A percentile compares a stretch with the other conserved stretches of the same genome.
Evolutionary conservation across 495 filamentous ascomycete genomes (phyloP).

Genomic region (Podospora appendiculata): DNA sequence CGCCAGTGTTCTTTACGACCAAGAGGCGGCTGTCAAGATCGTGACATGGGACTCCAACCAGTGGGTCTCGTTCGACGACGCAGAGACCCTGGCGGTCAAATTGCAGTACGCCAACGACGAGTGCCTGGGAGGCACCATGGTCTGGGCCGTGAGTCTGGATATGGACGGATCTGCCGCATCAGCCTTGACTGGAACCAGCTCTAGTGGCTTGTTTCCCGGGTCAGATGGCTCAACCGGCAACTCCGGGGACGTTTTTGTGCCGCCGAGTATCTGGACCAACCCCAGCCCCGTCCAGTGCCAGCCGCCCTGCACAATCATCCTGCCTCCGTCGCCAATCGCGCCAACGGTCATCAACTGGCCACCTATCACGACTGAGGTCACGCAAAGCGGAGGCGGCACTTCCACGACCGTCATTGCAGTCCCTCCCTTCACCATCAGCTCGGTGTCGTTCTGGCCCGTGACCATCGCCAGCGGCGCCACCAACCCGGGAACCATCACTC

Average conservation of each 20-base stretch:
- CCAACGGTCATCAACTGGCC: neutral
- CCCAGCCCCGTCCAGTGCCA: neutral
- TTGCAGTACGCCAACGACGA: conserved; percentile 24
- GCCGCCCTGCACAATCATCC: neutral
- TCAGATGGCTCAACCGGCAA: neutral
- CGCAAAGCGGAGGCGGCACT: neutral
- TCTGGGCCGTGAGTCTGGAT: neutral
- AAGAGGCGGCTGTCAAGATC: conserved; percentile 26
- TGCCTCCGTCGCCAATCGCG: neutral
- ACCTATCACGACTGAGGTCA: neutral
- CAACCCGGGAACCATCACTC: neutral
- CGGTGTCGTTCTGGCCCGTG: neutral
- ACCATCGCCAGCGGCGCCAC: neutral
- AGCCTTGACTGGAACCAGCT: neutral
- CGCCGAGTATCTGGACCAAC: neutral
- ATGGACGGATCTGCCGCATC: neutral
- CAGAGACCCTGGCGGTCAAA: conserved; percentile 30
- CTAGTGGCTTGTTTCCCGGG: neutral
- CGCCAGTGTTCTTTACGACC: conserved; percentile 3
- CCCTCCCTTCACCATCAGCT: neutral
- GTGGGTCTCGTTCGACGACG: conserved; percentile 27
- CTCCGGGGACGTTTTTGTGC: neutral
- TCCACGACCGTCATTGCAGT: neutral
- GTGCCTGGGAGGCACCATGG: conserved; percentile 14
- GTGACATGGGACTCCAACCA: conserved; percentile 20